phyloP scores from a whole-genome alignment of 805 yeast genomes.

The Myxozyma mucilagina region DNA sequence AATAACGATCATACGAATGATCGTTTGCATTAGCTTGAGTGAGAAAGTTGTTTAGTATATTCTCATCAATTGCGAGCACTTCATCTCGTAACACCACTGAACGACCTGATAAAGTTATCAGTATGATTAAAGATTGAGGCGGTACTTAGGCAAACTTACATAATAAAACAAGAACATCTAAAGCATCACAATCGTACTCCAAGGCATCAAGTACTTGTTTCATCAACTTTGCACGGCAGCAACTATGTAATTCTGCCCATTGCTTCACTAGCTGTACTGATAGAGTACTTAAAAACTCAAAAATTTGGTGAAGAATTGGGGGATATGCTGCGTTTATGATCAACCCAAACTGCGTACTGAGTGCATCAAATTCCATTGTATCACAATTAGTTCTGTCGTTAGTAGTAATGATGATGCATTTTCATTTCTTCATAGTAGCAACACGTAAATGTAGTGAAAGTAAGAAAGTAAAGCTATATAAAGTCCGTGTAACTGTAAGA shows the following conservation, averaged over 20 bases:
- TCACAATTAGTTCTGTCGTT: background rate
- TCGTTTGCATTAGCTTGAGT: too few species aligned
- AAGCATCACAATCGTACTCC: background rate
- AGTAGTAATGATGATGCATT: background rate
- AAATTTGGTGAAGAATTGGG: background rate
- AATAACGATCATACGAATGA: too few species aligned
- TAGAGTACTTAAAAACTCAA: background rate
- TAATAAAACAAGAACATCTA: background rate
- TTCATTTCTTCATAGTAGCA: too few species aligned
- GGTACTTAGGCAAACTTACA: background rate
- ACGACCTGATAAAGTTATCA: too few species aligned
- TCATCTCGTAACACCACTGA: too few species aligned
- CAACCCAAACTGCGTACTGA: background rate
- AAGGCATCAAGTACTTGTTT: background rate
- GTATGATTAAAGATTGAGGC: too few species aligned
- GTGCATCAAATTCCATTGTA: background rate
- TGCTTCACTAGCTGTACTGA: background rate
- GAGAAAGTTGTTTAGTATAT: too few species aligned
- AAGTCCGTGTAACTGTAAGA: too few species aligned
- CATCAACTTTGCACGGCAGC: background rate
- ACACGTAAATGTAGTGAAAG: too few species aligned
- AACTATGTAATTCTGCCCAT: constrained; percentile 4
- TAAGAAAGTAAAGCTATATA: too few species aligned
- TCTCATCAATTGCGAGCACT: too few species aligned
- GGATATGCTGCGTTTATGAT: background rate